Percentiles rank a stretch among this genome's conserved stretches.
Conservation (phyloP, 208 protist species). For the Leishmania guyanensis region DNA sequence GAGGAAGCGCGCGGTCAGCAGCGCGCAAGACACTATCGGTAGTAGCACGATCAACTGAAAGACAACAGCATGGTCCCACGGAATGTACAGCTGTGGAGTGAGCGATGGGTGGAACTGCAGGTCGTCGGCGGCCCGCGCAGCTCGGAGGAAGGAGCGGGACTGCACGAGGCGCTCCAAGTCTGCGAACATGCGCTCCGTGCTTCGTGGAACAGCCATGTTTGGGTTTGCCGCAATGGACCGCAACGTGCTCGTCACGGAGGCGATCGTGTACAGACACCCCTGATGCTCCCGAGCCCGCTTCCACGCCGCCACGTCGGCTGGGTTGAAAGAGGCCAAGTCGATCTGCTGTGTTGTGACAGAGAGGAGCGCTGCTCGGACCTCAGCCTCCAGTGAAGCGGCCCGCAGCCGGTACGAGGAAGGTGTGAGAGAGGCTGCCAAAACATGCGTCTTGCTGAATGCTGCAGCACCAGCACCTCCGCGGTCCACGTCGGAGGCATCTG, state of each 20-base stretch:
- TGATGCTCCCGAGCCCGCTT: conserved; percentile 31
- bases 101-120: conserved; percentile 79
- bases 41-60: conserved; percentile 67
- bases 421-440: conserved; percentile 5
- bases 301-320: conserved; percentile 44
- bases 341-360: conserved; percentile 51
- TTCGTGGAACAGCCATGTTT: conserved; percentile 51
- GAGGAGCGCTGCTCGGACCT: conserved; percentile 48
- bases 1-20: conserved; percentile 45
- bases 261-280: conserved; percentile 60
- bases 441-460: background rate
- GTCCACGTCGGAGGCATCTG: background rate
- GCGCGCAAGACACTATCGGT: conserved; percentile 39
- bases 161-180: conserved; percentile 39
- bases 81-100: conserved; percentile 79
- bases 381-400: conserved; percentile 20
- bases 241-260: conserved; percentile 47
- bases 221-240: conserved; percentile 40
- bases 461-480: background rate
- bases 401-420: conserved; percentile 19
- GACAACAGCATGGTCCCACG: conserved; percentile 67
- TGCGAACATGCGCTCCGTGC: conserved; percentile 30
- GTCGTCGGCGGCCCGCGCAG: conserved; percentile 65
- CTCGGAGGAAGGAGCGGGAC: conserved; percentile 33
- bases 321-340: conserved; percentile 46